Conservation (phyloP, 176 grass and related monocot genomes). For the Cenchrus americanus region DNA sequence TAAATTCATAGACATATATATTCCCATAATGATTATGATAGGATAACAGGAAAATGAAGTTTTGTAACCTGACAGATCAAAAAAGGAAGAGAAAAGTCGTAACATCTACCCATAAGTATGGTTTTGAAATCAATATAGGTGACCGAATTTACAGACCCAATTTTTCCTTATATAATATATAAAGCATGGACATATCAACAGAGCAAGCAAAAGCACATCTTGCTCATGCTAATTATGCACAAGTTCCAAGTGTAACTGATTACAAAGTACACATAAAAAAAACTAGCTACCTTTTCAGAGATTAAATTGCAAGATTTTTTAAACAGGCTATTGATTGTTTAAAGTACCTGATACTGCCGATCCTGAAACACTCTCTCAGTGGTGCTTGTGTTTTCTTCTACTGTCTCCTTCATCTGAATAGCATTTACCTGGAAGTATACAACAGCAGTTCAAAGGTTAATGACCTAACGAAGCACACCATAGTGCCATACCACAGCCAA, state of each 20-base stretch:
- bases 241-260: not conserved
- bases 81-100: not conserved
- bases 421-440: constrained; percentile 84
- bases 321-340: too few relatives aligned
- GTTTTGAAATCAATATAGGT: not conserved
- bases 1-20: not conserved
- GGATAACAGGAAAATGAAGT: not conserved
- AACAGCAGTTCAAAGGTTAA: constrained; percentile 35
- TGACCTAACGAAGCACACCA: not conserved
- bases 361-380: constrained; percentile 99
- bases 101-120: not conserved
- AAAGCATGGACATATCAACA: constrained; percentile 7
- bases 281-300: not conserved
- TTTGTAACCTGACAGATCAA: not conserved
- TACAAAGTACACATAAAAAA: not conserved
- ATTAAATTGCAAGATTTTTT: not conserved
- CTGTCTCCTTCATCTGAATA: constrained; percentile 99
- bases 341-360: constrained; percentile 88
- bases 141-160: not conserved
- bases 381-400: constrained; percentile 99
- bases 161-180: not conserved
- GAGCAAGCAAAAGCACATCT: constrained; percentile 23
- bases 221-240: constrained; percentile 21
- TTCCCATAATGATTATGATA: not conserved
- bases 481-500: not conserved